Evolutionary conservation across 2,329 filamentous ascomycete species (phyloP).

Genomic region (Lachnellula occidentalis): DNA sequence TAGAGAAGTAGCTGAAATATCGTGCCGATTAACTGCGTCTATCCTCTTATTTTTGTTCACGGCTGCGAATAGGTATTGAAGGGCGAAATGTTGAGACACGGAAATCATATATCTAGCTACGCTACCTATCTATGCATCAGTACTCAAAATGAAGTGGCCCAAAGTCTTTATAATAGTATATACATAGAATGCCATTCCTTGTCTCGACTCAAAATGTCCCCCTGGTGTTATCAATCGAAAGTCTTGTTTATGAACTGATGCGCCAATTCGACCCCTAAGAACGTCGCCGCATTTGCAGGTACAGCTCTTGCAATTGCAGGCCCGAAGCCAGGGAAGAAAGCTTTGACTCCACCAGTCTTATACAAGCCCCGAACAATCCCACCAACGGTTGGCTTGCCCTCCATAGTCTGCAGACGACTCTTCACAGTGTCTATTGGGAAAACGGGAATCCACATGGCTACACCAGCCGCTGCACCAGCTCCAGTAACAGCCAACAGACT

Average conservation of each 20-base stretch:
- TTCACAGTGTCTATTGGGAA: constrained; percentile 98
- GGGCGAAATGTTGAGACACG: not conserved
- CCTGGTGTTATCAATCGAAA: constrained; percentile 43
- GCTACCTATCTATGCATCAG: not conserved
- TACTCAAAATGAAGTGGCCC: not conserved
- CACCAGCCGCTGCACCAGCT: constrained; percentile 83
- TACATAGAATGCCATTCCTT: not conserved
- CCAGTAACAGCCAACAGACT: constrained; percentile 77
- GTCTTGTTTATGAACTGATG: constrained; percentile 76
- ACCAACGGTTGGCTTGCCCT: constrained; percentile 74
- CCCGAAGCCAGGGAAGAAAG: constrained; percentile 96
- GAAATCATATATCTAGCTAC: not conserved
- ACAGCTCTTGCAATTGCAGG: constrained; percentile 89
- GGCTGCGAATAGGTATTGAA: not conserved
- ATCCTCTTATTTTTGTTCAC: too few species aligned
- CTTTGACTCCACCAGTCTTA: constrained; percentile 72
- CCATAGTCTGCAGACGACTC: constrained; percentile 84
- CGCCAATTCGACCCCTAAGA: constrained; percentile 77
- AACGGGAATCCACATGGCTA: constrained; percentile 99
- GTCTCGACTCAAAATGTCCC: not conserved
- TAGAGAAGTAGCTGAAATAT: too few species aligned
- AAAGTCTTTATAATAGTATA: not conserved
- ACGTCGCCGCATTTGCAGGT: constrained; percentile 94
- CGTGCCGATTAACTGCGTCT: too few species aligned
- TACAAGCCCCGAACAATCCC: constrained; percentile 82